These are phyloP conservation scores for Amylocarpus encephaloides DNA, from an alignment of 2,329 filamentous ascomycete species.

Conservation along the genomic window DNA sequence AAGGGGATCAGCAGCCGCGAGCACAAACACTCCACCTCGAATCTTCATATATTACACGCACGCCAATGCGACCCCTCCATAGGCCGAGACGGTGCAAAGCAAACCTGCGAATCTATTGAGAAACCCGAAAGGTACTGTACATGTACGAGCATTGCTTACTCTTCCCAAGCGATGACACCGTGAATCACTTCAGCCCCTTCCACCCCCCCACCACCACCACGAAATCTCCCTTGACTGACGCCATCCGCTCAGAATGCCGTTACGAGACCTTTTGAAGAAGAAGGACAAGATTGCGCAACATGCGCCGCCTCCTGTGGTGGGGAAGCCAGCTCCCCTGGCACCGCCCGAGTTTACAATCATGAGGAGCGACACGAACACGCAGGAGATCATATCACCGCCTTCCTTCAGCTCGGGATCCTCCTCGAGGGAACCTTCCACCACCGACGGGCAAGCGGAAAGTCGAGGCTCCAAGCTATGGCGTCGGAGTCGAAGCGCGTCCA, in stretches of 20 bases:
- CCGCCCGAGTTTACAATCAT: constrained; percentile 72
- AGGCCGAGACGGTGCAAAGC: constrained; percentile 18
- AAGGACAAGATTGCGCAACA: constrained; percentile 46
- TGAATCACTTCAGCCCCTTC: constrained; percentile 1
- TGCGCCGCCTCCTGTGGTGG: constrained; percentile 27
- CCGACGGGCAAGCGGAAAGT: constrained; percentile 17
- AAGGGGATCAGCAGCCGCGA: constrained; percentile 21
- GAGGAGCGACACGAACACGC: constrained; percentile 74
- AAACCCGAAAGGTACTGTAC: constrained; percentile 5
- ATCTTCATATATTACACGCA: background rate
- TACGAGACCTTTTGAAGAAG: constrained; percentile 57
- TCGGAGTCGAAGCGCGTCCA: constrained; percentile 38
- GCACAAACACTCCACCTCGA: background rate
- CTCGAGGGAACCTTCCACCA: constrained; percentile 13
- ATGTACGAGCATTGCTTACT: constrained; percentile 9
- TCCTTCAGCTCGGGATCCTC: constrained; percentile 36
- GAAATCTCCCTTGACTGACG: background rate
- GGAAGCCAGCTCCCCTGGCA: constrained; percentile 17
- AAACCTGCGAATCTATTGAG: constrained; percentile 18
- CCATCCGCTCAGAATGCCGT: constrained; percentile 42
- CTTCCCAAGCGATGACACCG: constrained; percentile 6
- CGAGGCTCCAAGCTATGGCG: constrained; percentile 29
- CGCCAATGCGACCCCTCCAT: constrained; percentile 12
- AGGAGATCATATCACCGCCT: constrained; percentile 73
- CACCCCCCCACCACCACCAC: background rate